Base-by-base conservation (phyloP, 2,329 filamentous ascomycete species). In the Peltaster fructicola region DNA sequence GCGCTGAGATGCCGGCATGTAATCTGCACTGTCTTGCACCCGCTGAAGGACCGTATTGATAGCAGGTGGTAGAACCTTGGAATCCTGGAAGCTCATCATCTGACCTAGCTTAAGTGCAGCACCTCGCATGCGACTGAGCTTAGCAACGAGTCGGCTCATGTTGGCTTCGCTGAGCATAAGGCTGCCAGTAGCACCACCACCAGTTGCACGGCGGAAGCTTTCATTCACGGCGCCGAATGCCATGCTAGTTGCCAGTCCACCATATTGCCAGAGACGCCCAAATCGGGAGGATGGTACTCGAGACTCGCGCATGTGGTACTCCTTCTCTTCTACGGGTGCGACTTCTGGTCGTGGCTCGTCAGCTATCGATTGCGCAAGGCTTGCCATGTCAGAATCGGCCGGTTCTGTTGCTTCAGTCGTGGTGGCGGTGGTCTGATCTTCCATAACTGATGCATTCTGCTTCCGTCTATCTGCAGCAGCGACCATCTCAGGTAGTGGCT, bases 21-120 rank as follows among this genome's bases (percentile, higher is more conserved):
- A 98, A 51, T 98, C 85, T 18, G 88, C 88, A 29, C 80, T 74
- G 48, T 98, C 88, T 48, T 98, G 88, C 0, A 98, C 88, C 5
- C 90, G 73, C 47, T 92, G 82, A 8, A 98, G 58, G 2, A 98
- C 81, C 42, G 85, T 68, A 37, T 90, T 80, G 24, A 98, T 82
- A 1, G 79, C 69, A 1, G 67, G 68, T 0, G 88, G 88, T 7
- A 98, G 66, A 71, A 93, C 82, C 51, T 92, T 95, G 17, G 80
- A 72, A 53, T 98, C 88, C 58, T 98, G 88, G 45, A 98, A 88
- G 49, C 82, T 93, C 62, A 98, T 76, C 77, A 95, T 88, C 56
- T 98, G 88, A 1, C 88, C 90, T 14, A 98, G 56, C 56, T 98
- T 98, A 20, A 98, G 60, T n/a, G 88, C 88, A 5, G 88, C 90